Evolutionary conservation across 257 asterid genomes (phyloP), one percentile per base, ranked within the genome.

Genomic region (Solanum chiquidenum): DNA sequence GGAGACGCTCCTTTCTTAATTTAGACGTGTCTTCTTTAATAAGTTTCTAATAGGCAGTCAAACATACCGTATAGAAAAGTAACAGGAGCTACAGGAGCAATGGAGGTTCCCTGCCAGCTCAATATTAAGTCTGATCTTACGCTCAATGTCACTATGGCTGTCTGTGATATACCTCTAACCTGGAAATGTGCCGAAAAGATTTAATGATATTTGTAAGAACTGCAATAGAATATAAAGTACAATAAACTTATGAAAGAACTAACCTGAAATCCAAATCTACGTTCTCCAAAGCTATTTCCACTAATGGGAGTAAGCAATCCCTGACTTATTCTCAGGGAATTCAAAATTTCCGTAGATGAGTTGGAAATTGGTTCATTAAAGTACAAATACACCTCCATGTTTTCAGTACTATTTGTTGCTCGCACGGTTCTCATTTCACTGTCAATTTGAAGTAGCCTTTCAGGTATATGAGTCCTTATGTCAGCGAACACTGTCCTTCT

Each of bases 221-320:
- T 20, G 42, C 58, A 77, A 18, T 46, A 37, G 5, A 64, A 52
- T 55, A 69, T 82, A 49, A 38, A 31, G 76, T 52, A 37, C 18
- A 38, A 83, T 44, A 83, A 52, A 84, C 37, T 13, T 60, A 23
- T 7, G 68, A 44, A 87, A 85, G 88, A 85, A 87, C 83, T 35
- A 27, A 95, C 99, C 98, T 95, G 96, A 90, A 93, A 97, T 60
- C 98, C 98, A 52, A 97, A 97, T 93, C 99, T 94, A 5, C 98
- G 98, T 40, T 91, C 92, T 71, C 98, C 98, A 14, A 89, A 86
- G 92, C 88, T 91, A 89, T 92, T 92, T 83, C 96, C 97, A 42
- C 13, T 89, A 64, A 95, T 93, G 31, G 98, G 95, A 86, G 91
- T 87, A 25, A 97, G 93, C 6, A 94, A 90, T 14, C 98, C 99